phyloP scores from a whole-genome alignment of 257 asterid species.

The Jasminum sambac region DNA sequence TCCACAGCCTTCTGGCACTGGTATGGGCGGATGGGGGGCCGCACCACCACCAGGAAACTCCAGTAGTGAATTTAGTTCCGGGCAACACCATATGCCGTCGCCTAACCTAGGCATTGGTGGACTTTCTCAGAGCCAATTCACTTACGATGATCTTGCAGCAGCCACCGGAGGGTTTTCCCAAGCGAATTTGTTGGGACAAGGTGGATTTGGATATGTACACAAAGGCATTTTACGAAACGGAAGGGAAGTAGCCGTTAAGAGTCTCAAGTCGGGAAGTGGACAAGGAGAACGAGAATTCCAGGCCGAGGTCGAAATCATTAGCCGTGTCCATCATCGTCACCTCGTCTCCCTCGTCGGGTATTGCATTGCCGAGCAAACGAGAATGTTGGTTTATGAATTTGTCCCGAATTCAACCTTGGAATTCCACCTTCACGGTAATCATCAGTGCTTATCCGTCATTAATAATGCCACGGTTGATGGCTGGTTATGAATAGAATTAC shows the following conservation, averaged over 20 bases:
- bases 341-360: constrained; percentile 95
- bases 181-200: constrained; percentile 73
- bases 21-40: constrained; percentile 32
- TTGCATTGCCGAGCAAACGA: constrained; percentile 63
- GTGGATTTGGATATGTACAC: constrained; percentile 88
- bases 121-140: constrained; percentile 49
- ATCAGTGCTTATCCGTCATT: too few relatives aligned
- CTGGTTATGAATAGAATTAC: too few relatives aligned
- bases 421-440: constrained; percentile 71
- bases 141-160: constrained; percentile 59
- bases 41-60: constrained; percentile 24
- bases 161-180: constrained; percentile 74
- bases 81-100: constrained; percentile 34
- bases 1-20: constrained; percentile 39
- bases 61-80: constrained; percentile 50
- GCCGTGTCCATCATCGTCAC: constrained; percentile 95
- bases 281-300: constrained; percentile 95
- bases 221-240: constrained; percentile 65
- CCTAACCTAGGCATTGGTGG: constrained; percentile 49
- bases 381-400: constrained; percentile 81
- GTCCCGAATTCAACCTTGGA: constrained; percentile 81
- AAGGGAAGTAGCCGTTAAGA: constrained; percentile 75
- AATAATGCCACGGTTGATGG: too few relatives aligned
- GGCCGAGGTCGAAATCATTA: constrained; percentile 94
- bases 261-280: constrained; percentile 85